Conservation (phyloP, 2,329 filamentous ascomycete species). For the Teratosphaeria nubilosa region DNA sequence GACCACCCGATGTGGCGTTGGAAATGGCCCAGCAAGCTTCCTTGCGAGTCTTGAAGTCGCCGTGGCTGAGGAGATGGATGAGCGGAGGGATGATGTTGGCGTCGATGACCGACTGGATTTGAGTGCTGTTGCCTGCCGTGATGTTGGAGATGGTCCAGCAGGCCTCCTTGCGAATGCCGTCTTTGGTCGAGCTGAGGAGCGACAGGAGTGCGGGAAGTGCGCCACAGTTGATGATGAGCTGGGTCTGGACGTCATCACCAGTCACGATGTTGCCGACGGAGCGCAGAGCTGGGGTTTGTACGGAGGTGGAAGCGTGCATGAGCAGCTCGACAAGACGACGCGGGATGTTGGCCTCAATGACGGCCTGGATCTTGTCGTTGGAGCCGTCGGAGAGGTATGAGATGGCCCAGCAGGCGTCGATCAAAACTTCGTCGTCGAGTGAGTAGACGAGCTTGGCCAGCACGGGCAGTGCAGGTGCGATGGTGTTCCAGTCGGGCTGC, state of each 20-base stretch:
- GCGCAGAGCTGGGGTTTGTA: constrained; percentile 91
- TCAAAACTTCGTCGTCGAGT: constrained; percentile 93
- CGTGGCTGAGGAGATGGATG: constrained; percentile 91
- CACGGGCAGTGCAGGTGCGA: constrained; percentile 86
- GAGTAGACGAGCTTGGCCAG: constrained; percentile 97
- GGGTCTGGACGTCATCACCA: constrained; percentile 95
- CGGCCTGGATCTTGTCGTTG: constrained; percentile 98
- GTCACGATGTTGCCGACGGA: constrained; percentile 99
- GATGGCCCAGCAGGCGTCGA: constrained; percentile 99
- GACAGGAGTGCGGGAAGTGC: constrained; percentile 86
- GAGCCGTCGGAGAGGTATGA: constrained; percentile 96
- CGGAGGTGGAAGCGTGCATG: constrained; percentile 96
- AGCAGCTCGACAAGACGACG: constrained; percentile 91
- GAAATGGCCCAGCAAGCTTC: constrained; percentile 99
- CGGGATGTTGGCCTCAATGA: constrained; percentile 96
- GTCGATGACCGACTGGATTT: constrained; percentile 95
- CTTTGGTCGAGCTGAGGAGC: constrained; percentile 91
- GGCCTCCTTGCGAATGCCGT: constrained; percentile 96
- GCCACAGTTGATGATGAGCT: constrained; percentile 98
- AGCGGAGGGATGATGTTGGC: constrained; percentile 93
- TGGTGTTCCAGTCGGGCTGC: constrained; percentile 95
- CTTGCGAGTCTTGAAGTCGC: constrained; percentile 97
- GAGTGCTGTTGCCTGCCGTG: constrained; percentile 91
- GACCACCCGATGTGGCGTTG: constrained; percentile 91
- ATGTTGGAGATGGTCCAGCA: constrained; percentile 99